Base-by-base conservation (phyloP, 225 moss, liverwort and hornwort species). In the Marchantia polymorpha region DNA sequence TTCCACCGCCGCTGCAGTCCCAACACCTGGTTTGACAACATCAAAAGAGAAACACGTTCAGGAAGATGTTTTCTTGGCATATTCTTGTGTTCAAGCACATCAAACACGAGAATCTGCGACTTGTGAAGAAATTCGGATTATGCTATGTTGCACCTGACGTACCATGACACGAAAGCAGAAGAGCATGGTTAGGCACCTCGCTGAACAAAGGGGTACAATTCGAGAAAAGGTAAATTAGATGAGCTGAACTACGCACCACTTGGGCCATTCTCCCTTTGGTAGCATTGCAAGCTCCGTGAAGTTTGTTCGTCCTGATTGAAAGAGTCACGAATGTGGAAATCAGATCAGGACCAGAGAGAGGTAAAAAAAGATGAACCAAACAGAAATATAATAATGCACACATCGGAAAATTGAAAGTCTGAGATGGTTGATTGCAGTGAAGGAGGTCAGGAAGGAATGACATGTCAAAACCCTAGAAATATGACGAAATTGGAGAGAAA, bases 261-360 rank as follows among this genome's bases (percentile, higher is more conserved):
- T 94, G n/a, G 97, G 97, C 97, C 97, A 99, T 77, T 91, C 94
- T 78, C 97, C 94, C 80, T 90, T 93, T 23, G 97, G 97, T 80
- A 99, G 78, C 92, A 95, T 93, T 67, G 90, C 83, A 64, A 86
- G 84, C 60, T 95, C 92, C 73, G 83, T 89, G 83, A 86, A 93
- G 78, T 94, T 99, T 51, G 94, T 91, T 14, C 97, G 93, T 29
- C 96, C 87, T 87, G 61, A 73, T 66, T 3, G 39, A 39, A 5
- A 39, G 39, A 2, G 39, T 39, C 39, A 39, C 39, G 5, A 39
- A 39, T 5, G 39, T 39, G 39, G 39, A 39, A 5, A 2, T 39
- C 39, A 2, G 5, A 39, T 39, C 39, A 39, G 39, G 39, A 2
- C 39, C 5, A 39, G 39, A 39, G 39, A 39, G 39, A 39, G 39